Percentiles rank a stretch among this genome's conserved stretches.
phyloP scores from a whole-genome alignment of 2,329 filamentous ascomycete species.

The Ascomycota sp. region DNA sequence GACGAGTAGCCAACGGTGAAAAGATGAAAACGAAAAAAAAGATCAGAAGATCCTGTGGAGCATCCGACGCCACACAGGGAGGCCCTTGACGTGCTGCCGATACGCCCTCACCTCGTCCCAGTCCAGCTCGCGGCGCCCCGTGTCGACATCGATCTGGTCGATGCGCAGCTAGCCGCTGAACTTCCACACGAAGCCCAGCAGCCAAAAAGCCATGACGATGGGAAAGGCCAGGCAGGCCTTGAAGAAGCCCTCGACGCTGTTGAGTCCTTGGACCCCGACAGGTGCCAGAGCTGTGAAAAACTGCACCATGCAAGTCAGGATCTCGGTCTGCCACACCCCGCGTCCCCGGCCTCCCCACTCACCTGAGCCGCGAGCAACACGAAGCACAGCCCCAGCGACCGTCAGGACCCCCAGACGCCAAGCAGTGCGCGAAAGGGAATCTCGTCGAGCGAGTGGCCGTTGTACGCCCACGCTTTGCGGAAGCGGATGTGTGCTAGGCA shows the following conservation, averaged over 20 bases:
- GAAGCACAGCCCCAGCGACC: slow-evolving; percentile 36
- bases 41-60: slow-evolving; percentile 3
- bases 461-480: slow-evolving; percentile 35
- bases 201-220: slow-evolving; percentile 32
- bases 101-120: slow-evolving; percentile 5
- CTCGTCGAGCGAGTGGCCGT: slow-evolving; percentile 41
- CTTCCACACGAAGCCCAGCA: slow-evolving; percentile 43
- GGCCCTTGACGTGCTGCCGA: slow-evolving; percentile 2
- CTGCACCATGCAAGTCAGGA: slow-evolving; percentile 6
- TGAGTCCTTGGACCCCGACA: slow-evolving; percentile 9
- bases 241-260: slow-evolving; percentile 30
- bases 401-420: slow-evolving; percentile 40
- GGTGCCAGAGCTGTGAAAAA: slow-evolving; percentile 28
- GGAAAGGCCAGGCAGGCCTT: slow-evolving; percentile 30
- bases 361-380: slow-evolving; percentile 30
- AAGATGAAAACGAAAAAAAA: too few species aligned
- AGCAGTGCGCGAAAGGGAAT: slow-evolving; percentile 40
- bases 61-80: slow-evolving; percentile 3
- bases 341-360: slow-evolving; percentile 7
- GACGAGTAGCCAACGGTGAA: too few species aligned
- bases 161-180: slow-evolving; percentile 34
- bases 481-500: slow-evolving; percentile 48
- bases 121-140: slow-evolving; percentile 36
- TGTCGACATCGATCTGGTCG: slow-evolving; percentile 45
- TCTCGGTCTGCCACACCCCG: not conserved